Evolutionary conservation across 179 eudicot genomes (phyloP).

Genomic region (Spinacia oleracea): DNA sequence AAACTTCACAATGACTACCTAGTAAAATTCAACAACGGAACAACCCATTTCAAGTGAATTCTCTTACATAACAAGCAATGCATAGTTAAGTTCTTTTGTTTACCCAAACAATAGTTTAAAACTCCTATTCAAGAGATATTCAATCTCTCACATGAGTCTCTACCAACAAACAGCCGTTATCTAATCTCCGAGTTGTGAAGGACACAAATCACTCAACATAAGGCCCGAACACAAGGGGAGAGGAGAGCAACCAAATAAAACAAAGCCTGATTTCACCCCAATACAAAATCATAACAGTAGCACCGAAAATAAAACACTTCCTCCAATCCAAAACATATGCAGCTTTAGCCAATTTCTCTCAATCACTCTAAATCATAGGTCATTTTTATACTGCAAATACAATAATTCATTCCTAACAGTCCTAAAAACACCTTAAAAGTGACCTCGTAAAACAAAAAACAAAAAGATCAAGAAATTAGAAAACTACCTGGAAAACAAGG

Average conservation of each 20-base stretch:
- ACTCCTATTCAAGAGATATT: background rate
- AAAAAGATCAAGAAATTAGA: background rate
- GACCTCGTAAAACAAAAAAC: background rate
- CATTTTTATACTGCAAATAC: background rate
- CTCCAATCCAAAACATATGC: background rate
- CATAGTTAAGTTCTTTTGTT: background rate
- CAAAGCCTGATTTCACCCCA: background rate
- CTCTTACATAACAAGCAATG: background rate
- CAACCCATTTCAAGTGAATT: background rate
- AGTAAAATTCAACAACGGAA: background rate
- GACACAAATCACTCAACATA: no score
- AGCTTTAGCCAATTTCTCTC: background rate
- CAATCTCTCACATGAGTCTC: background rate
- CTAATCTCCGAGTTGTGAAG: background rate
- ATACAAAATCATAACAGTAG: background rate
- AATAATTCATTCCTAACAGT: background rate
- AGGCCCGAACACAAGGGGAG: background rate
- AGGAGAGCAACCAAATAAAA: background rate
- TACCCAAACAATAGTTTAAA: background rate
- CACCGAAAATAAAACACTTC: background rate
- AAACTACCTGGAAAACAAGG: slow-evolving; percentile 83
- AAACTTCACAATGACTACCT: background rate
- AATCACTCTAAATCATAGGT: background rate
- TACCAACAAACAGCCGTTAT: no score
- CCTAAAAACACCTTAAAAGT: background rate